Conservation (phyloP, 2,329 filamentous ascomycete genomes). For the Gremmenia infestans region DNA sequence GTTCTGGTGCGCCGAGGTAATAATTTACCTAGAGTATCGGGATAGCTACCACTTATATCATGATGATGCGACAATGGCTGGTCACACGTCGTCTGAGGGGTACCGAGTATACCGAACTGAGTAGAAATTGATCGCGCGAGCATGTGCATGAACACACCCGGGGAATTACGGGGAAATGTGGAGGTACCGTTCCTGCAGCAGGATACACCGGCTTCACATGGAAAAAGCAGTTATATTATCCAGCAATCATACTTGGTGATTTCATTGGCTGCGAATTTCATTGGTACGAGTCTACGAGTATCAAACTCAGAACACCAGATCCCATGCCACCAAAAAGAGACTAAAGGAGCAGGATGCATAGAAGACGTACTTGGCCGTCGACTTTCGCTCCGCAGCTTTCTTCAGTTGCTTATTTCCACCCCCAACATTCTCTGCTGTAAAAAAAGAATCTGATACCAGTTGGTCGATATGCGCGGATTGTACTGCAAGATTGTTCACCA, state of each 20-base stretch:
- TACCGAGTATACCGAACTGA: too few relatives aligned
- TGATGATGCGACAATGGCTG: too few relatives aligned
- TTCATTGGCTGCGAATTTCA: not conserved
- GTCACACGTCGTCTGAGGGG: too few relatives aligned
- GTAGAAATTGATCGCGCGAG: too few relatives aligned
- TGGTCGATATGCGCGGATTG: conserved; percentile 89
- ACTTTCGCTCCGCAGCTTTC: conserved; percentile 67
- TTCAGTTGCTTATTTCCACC: conserved; percentile 89
- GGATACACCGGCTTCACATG: not conserved
- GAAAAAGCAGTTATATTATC: not conserved
- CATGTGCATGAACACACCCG: too few relatives aligned
- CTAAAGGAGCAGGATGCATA: conserved; percentile 75
- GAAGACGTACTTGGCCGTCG: conserved; percentile 72
- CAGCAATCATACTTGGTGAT: not conserved
- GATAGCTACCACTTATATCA: too few relatives aligned
- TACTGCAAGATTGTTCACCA: conserved; percentile 77
- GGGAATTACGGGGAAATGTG: not conserved
- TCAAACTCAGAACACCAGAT: conserved; percentile 53
- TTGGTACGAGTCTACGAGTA: too few relatives aligned
- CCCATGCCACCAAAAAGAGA: conserved; percentile 70
- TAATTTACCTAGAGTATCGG: too few relatives aligned
- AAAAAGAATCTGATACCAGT: conserved; percentile 75
- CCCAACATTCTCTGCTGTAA: conserved; percentile 80
- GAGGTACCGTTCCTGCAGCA: not conserved
- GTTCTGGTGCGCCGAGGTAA: too few relatives aligned